Conservation (phyloP, 2,329 filamentous ascomycete genomes). For the Aureobasidium mangrovei region DNA sequence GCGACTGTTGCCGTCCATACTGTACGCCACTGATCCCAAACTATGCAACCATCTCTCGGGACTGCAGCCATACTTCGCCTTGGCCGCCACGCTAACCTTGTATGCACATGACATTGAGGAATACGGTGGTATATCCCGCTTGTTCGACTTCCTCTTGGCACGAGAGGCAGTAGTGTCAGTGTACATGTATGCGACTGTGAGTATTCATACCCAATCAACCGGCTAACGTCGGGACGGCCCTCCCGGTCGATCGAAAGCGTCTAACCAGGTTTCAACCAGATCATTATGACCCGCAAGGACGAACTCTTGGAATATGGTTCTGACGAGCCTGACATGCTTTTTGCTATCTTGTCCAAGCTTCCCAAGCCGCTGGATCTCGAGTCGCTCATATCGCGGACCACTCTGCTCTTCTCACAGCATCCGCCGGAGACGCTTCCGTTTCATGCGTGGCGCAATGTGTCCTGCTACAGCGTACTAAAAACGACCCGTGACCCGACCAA, state of each 20-base stretch:
- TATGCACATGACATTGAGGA: slow-evolving; percentile 93
- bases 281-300: slow-evolving; percentile 68
- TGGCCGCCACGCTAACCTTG: slow-evolving; percentile 88
- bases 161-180: slow-evolving; percentile 79
- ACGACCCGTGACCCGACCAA: slow-evolving; percentile 54
- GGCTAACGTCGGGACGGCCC: background rate
- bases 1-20: slow-evolving; percentile 74
- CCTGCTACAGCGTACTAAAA: slow-evolving; percentile 71
- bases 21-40: slow-evolving; percentile 60
- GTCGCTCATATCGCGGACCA: slow-evolving; percentile 58
- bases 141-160: slow-evolving; percentile 88
- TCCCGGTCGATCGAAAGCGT: background rate
- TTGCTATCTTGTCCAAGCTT: slow-evolving; percentile 78
- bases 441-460: slow-evolving; percentile 62
- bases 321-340: slow-evolving; percentile 87
- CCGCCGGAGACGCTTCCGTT: slow-evolving; percentile 63
- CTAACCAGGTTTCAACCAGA: slow-evolving; percentile 35
- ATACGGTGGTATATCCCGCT: slow-evolving; percentile 76
- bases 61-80: slow-evolving; percentile 75
- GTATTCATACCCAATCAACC: slow-evolving; percentile 13
- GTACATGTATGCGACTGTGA: slow-evolving; percentile 71
- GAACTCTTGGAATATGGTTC: slow-evolving; percentile 78
- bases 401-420: slow-evolving; percentile 52
- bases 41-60: slow-evolving; percentile 55
- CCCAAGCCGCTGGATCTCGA: slow-evolving; percentile 77